Conservation (phyloP, 176 grass and related monocot genomes). For the Aegilops longissima region DNA sequence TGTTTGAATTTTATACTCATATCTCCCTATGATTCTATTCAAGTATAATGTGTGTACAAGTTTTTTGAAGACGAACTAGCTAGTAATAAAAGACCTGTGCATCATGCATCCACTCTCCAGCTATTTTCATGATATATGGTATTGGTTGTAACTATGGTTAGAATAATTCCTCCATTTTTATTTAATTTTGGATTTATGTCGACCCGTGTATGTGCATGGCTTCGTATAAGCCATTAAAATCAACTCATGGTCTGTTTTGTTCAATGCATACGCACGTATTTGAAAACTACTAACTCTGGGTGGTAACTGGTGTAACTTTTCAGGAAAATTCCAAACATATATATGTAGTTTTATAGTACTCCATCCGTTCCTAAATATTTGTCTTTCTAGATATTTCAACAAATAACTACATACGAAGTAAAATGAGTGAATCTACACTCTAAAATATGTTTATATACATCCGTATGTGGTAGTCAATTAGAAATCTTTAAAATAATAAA, state of each 20-base stretch:
- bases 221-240: neutral
- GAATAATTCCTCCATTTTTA: neutral
- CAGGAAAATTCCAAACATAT: neutral
- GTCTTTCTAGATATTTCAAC: too few relatives aligned
- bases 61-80: neutral
- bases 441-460: too few relatives aligned
- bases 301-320: neutral
- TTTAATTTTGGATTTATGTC: neutral
- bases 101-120: neutral
- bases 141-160: neutral
- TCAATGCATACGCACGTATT: neutral
- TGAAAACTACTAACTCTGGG: neutral
- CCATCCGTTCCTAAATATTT: too few relatives aligned
- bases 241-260: neutral
- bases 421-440: too few relatives aligned
- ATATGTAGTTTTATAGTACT: neutral
- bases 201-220: neutral
- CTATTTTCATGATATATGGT: neutral
- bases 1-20: neutral
- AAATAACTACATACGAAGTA: too few relatives aligned
- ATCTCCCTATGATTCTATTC: neutral
- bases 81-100: neutral
- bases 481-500: too few relatives aligned
- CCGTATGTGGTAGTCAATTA: too few relatives aligned
- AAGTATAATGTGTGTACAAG: neutral